Evolutionary conservation across 108 stramenopile genomes (phyloP).

Genomic region (Skeletonema tropicum): DNA sequence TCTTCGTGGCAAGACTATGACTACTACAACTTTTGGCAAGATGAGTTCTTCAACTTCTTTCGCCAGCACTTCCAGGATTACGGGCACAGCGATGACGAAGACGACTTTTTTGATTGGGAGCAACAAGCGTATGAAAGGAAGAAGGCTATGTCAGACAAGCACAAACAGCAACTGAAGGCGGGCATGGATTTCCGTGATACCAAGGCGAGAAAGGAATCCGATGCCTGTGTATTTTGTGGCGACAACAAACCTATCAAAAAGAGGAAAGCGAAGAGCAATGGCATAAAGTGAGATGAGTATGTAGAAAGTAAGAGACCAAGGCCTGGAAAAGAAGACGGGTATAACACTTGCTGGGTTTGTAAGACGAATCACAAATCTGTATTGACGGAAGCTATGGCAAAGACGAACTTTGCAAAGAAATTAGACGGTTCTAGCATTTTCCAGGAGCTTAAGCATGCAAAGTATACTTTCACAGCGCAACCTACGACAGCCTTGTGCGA

Average conservation of each 20-base stretch:
- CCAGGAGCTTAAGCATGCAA: not conserved
- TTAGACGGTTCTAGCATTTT: not conserved
- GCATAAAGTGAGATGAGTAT: conserved; percentile 2
- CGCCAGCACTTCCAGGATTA: not conserved
- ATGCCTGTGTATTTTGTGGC: conserved; percentile 1
- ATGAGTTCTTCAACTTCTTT: not conserved
- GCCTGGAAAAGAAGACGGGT: not conserved
- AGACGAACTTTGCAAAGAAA: conserved; percentile 5
- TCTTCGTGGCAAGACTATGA: conserved; percentile 1
- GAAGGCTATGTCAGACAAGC: not conserved
- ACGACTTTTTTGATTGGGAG: conserved; percentile 1
- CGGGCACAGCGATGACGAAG: not conserved
- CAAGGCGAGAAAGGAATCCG: not conserved
- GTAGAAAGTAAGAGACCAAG: not conserved
- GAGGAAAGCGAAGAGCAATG: not conserved
- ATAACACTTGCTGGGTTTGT: conserved; percentile 9
- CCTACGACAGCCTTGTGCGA: not conserved
- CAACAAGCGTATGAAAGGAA: not conserved
- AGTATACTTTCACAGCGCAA: not conserved
- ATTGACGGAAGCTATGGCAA: not conserved
- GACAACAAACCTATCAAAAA: not conserved
- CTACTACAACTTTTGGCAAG: conserved; percentile 4
- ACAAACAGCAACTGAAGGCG: conserved; percentile 6
- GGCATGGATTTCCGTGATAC: not conserved
- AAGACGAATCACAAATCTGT: conserved; percentile 8